phyloP scores from a whole-genome alignment of 768 basidiomycete species.

The Podaxis mareebaensis region DNA sequence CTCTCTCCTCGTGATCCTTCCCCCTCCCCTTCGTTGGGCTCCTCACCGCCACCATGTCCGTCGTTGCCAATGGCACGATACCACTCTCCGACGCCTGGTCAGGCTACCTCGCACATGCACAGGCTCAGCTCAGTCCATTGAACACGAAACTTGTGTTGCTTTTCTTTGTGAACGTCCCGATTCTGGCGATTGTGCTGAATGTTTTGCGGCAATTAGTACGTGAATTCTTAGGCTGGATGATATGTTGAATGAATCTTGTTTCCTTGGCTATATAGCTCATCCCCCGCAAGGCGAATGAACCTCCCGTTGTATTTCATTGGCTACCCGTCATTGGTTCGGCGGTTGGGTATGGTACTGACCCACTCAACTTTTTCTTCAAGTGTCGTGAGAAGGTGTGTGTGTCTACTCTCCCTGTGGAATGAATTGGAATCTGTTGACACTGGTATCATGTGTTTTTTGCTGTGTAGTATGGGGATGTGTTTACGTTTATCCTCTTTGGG shows the following conservation, averaged over 20 bases:
- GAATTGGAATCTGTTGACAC: background rate
- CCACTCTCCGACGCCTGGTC: constrained; percentile 45
- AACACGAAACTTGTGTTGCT: constrained; percentile 40
- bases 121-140: constrained; percentile 36
- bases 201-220: constrained; percentile 77
- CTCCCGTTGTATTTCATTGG: constrained; percentile 93
- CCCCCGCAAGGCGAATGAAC: constrained; percentile 69
- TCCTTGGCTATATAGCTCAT: constrained; percentile 44
- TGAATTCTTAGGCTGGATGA: constrained; percentile 1
- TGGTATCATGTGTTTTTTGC: background rate
- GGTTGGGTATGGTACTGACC: constrained; percentile 87
- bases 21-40: background rate
- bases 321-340: constrained; percentile 91
- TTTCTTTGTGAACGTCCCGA: constrained; percentile 65
- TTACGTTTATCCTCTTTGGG: constrained; percentile 91
- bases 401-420: background rate
- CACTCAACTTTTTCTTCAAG: constrained; percentile 81
- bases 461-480: constrained; percentile 89
- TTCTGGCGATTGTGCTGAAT: constrained; percentile 71
- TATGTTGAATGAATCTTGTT: too few relatives aligned
- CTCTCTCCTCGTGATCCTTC: background rate
- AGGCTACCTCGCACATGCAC: constrained; percentile 41
- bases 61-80: constrained; percentile 38
- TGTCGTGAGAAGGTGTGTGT: constrained; percentile 72
- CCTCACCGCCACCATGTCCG: constrained; percentile 34